phyloP scores from a whole-genome alignment of 2,329 filamentous ascomycete genomes.

The Hypomyces perniciosus region DNA sequence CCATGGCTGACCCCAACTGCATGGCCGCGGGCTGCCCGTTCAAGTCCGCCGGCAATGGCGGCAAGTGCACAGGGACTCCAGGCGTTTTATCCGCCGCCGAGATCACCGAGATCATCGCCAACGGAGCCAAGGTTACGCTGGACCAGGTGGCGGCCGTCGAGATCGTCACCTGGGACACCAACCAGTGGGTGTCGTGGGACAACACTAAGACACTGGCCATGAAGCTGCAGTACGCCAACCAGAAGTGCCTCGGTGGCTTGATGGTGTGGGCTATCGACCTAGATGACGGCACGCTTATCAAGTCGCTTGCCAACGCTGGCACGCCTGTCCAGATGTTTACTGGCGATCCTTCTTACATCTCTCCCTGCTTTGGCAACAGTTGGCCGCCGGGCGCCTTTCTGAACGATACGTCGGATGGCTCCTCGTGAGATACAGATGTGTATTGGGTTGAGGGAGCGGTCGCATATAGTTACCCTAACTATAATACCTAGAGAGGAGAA shows the following conservation, averaged over 20 bases:
- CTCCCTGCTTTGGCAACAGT: no score
- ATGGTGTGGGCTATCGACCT: constrained; percentile 28
- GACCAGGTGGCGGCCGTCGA: constrained; percentile 27
- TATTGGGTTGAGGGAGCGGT: no score
- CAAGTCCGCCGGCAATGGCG: constrained; percentile 18
- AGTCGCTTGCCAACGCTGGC: background rate
- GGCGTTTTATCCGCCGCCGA: constrained; percentile 29
- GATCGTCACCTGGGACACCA: constrained; percentile 23
- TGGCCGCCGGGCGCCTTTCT: no score
- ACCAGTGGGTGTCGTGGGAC: constrained; percentile 36
- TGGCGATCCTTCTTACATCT: no score
- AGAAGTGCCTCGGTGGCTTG: background rate
- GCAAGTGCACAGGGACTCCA: constrained; percentile 23
- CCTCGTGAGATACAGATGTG: no score
- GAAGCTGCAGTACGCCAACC: constrained; percentile 27
- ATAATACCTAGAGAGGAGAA: no score
- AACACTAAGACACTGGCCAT: constrained; percentile 28
- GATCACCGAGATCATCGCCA: constrained; percentile 24
- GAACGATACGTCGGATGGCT: no score
- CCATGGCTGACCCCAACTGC: constrained; percentile 21
- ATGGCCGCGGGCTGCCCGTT: constrained; percentile 26
- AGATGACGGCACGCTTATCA: constrained; percentile 18
- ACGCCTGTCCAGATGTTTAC: no score
- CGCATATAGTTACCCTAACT: no score
- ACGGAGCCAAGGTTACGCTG: constrained; percentile 15